These are phyloP conservation scores for Oryza coarctata DNA, from an alignment of 176 grass and related monocot species.

Conservation along the genomic window DNA sequence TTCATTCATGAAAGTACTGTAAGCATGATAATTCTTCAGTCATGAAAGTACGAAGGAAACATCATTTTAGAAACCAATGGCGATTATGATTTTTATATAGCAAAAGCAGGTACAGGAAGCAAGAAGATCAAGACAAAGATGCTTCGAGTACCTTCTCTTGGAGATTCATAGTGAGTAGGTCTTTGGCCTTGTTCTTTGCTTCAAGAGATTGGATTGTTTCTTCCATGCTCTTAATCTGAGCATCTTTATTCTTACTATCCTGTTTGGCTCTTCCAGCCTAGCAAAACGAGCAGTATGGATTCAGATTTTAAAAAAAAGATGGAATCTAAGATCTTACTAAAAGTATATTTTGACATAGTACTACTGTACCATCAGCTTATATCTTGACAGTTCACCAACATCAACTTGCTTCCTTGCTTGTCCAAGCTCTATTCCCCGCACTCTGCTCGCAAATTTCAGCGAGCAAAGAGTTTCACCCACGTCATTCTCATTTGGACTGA, in stretches of 20 bases:
- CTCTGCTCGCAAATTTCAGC: constrained; percentile 91
- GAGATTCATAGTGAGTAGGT: constrained; percentile 63
- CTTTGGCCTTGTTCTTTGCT: constrained; percentile 81
- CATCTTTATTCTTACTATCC: constrained; percentile 76
- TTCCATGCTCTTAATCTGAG: constrained; percentile 82
- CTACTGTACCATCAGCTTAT: constrained; percentile 74
- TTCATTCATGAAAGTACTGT: neutral
- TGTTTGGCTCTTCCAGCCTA: constrained; percentile 86
- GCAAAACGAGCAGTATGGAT: constrained; percentile 6
- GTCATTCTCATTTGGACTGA: constrained; percentile 91
- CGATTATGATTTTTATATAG: neutral
- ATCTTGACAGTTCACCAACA: constrained; percentile 73
- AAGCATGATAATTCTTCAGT: neutral
- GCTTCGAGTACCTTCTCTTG: constrained; percentile 71
- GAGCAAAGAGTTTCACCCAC: constrained; percentile 94
- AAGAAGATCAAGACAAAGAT: neutral
- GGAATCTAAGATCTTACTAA: neutral
- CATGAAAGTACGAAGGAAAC: neutral
- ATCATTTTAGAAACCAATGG: neutral
- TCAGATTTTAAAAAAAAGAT: neutral
- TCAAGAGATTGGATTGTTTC: constrained; percentile 81
- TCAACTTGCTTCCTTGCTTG: constrained; percentile 89
- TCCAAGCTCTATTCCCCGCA: constrained; percentile 92
- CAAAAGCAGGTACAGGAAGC: neutral
- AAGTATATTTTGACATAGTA: neutral